These are phyloP conservation scores for Saccharomycopsis malanga DNA, from an alignment of 805 yeast species.

Conservation along the genomic window DNA sequence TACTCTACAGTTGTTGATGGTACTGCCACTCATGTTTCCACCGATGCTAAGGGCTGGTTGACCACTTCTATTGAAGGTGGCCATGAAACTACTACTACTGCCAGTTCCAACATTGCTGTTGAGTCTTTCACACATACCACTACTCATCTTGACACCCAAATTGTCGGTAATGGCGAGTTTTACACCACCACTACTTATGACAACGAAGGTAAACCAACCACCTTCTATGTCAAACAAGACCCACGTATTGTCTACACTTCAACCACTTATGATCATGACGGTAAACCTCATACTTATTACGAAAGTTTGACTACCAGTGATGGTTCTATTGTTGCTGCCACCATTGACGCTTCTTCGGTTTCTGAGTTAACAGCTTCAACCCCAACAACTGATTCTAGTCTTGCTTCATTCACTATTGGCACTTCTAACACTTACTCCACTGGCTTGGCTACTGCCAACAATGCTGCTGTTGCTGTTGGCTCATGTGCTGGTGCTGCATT, in stretches of 20 bases:
- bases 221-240: conserved; percentile 14
- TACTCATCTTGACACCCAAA: conserved; percentile 7
- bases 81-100: conserved; percentile 18
- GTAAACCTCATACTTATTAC: conserved; percentile 16
- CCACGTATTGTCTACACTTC: conserved; percentile 7
- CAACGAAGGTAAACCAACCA: conserved; percentile 4
- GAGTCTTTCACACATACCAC: conserved; percentile 16
- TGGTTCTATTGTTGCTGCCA: conserved; percentile 2
- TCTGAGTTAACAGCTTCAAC: conserved; percentile 6
- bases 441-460: background rate
- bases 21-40: conserved; percentile 10
- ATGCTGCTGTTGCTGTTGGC: conserved; percentile 11
- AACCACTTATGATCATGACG: conserved; percentile 19
- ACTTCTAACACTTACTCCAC: conserved; percentile 2
- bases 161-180: conserved; percentile 14
- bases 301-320: conserved; percentile 8
- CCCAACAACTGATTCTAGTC: conserved; percentile 11
- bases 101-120: conserved; percentile 11
- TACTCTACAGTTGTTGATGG: conserved; percentile 18
- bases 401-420: conserved; percentile 1
- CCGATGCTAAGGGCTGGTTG: conserved; percentile 14
- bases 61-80: conserved; percentile 18
- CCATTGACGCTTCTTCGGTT: conserved; percentile 6
- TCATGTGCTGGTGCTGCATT: conserved; percentile 9
- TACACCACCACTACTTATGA: conserved; percentile 20